Conservation (phyloP, 352 stramenopile species). For the Phytophthora chlamydospora region DNA sequence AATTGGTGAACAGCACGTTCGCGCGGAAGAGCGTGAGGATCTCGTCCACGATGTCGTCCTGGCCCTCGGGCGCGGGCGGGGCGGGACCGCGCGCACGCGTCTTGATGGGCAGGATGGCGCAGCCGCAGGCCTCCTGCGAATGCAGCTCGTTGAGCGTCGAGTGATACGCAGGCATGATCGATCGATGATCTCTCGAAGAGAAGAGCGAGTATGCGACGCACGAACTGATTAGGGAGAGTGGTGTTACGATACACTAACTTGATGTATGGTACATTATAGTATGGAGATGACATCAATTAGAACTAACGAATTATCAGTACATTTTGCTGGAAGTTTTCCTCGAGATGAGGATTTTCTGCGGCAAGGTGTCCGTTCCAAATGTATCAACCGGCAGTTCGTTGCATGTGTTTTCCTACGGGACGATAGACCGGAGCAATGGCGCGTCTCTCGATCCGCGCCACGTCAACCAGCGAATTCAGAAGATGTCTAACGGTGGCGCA, state of each 20-base stretch:
- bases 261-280: too few species aligned
- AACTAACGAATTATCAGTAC: not conserved
- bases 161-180: conserved; percentile 92
- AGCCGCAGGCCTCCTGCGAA: conserved; percentile 84
- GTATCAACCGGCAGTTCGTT: too few species aligned
- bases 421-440: too few species aligned
- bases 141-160: conserved; percentile 83
- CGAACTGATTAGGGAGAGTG: conserved; percentile 19
- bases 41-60: conserved; percentile 94
- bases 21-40: conserved; percentile 92
- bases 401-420: too few species aligned
- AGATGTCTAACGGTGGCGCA: too few species aligned
- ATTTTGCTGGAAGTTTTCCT: too few species aligned
- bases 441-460: too few species aligned
- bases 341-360: too few species aligned
- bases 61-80: conserved; percentile 70
- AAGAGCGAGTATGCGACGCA: conserved; percentile 25
- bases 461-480: too few species aligned
- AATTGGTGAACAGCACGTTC: conserved; percentile 96
- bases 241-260: conserved; percentile 12
- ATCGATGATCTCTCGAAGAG: conserved; percentile 12
- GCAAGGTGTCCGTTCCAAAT: too few species aligned
- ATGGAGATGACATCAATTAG: not conserved
- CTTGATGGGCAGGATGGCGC: conserved; percentile 90
- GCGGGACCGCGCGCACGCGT: conserved; percentile 87